Base-by-base conservation (phyloP, 495 filamentous ascomycete species). In the Annulohypoxylon moriforme region DNA sequence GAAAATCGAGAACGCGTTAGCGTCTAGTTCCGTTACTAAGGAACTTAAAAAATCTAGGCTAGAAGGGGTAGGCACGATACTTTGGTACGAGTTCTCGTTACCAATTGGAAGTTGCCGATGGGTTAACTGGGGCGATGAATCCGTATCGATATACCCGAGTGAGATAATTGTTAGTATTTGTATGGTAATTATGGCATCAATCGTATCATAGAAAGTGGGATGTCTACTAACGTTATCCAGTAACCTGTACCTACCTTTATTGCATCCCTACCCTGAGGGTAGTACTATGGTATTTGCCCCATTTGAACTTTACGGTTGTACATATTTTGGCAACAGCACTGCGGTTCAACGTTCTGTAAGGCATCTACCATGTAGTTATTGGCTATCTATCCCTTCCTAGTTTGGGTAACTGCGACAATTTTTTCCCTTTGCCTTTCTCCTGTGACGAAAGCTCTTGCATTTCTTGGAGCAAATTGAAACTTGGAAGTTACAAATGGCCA, bases 1-100 rank as follows among this genome's bases (percentile, higher is more conserved):
- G 71, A 68, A 78, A 76, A 70, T 69, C 64, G 68, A 72, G 67
- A 79, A 66, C 67, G 62, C 64, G 63, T 74, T 74, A 74, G 71
- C 71, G 71, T 70, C 16, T 24, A 63, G 27, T 44, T 72, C 61
- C 49, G 65, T 73, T 61, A 73, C 71, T 73, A 73, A 73, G 61
- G 60, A 44, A 53, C 57, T 38, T 66, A 66, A 13, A 62, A 61
- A 46, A 29, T 20, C 63, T 59, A 59, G 33, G 25, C 63, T 31
- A 16, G 18, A 60, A 42, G 58, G 38, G 63, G 68, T 67, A 72
- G 59, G 52, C n/a, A 42, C 57, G 52, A 38, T 49, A 27, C 16
- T 25, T 52, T 27, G 22, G 47, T 52, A 52, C 24, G 24, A 36
- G 27, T 24, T 34, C 42, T 25, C 52, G 33, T 66, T 59, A 46